phyloP scores from a whole-genome alignment of 352 stramenopile genomes.

The Paralagenidium karlingii region DNA sequence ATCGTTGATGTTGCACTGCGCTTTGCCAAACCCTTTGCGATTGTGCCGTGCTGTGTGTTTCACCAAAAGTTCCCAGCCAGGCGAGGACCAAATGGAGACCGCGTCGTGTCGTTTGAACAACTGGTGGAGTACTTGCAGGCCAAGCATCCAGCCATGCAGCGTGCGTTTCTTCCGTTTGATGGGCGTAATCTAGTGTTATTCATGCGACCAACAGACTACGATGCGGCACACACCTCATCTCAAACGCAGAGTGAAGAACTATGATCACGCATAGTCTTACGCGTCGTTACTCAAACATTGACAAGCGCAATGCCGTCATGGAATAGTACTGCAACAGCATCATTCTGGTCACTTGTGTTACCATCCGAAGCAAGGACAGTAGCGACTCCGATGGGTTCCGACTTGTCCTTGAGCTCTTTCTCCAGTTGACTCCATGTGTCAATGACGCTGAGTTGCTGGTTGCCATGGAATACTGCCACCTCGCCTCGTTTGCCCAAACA shows the following conservation, averaged over 20 bases:
- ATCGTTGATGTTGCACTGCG: conserved; percentile 88
- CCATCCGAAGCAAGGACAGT: conserved; percentile 2
- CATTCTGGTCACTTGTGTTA: conserved; percentile 1
- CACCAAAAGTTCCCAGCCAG: conserved; percentile 80
- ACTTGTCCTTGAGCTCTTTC: conserved; percentile 1
- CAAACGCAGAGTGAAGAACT: background rate
- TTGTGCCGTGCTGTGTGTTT: conserved; percentile 96
- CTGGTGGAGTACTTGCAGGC: conserved; percentile 62
- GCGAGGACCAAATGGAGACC: conserved; percentile 19
- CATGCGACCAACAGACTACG: conserved; percentile 13
- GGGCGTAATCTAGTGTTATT: conserved; percentile 80
- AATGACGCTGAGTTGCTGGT: conserved; percentile 12
- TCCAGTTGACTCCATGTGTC: conserved; percentile 12
- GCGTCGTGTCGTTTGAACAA: conserved; percentile 66
- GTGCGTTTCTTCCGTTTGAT: conserved; percentile 57
- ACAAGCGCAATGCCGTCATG: conserved; percentile 17
- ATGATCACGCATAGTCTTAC: conserved; percentile 11
- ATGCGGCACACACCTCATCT: background rate
- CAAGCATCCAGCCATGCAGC: conserved; percentile 54
- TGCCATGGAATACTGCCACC: conserved; percentile 20
- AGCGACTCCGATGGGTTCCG: conserved; percentile 16
- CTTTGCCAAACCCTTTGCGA: conserved; percentile 88
- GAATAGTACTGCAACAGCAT: conserved; percentile 14
- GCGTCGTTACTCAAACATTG: no score
- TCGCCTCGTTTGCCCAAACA: conserved; percentile 22